Evolutionary conservation across 345 rosid species (phyloP).

Genomic region (Camelina hispida): DNA sequence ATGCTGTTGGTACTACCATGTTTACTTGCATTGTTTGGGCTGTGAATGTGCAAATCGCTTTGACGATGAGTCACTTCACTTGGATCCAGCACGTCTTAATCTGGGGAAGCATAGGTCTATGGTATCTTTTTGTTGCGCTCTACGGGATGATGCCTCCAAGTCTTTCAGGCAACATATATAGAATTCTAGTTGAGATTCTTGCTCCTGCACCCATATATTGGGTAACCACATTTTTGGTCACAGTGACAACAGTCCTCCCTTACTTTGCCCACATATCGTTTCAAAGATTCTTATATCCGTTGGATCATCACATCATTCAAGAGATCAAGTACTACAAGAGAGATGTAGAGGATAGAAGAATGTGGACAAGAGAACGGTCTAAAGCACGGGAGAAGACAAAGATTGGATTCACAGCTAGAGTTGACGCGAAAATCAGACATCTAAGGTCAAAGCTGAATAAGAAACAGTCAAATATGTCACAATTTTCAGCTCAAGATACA

Average conservation of each 20-base stretch:
- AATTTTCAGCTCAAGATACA: slow-evolving; percentile 42
- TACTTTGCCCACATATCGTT: slow-evolving; percentile 71
- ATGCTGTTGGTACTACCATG: slow-evolving; percentile 84
- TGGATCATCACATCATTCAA: slow-evolving; percentile 97
- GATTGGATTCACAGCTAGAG: slow-evolving; percentile 94
- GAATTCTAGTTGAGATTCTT: slow-evolving; percentile 75
- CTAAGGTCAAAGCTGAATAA: slow-evolving; percentile 73
- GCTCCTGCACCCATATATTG: slow-evolving; percentile 85
- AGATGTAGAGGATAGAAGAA: slow-evolving; percentile 73
- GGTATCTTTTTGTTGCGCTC: slow-evolving; percentile 79
- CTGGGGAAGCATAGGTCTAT: slow-evolving; percentile 82
- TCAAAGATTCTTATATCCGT: slow-evolving; percentile 77
- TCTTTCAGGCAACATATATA: slow-evolving; percentile 63
- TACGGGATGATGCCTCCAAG: slow-evolving; percentile 79
- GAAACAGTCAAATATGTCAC: slow-evolving; percentile 54
- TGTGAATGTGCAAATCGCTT: slow-evolving; percentile 90
- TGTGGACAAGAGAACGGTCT: slow-evolving; percentile 90
- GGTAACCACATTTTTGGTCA: slow-evolving; percentile 69
- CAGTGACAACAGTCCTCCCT: slow-evolving; percentile 65
- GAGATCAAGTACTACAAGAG: slow-evolving; percentile 86
- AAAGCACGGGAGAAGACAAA: slow-evolving; percentile 91
- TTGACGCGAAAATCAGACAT: slow-evolving; percentile 89
- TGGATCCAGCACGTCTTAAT: slow-evolving; percentile 93
- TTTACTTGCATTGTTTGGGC: slow-evolving; percentile 92
- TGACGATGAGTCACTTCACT: slow-evolving; percentile 92